phyloP scores from a whole-genome alignment of 768 basidiomycete species.

The Brasilioporus rufonigricans region DNA sequence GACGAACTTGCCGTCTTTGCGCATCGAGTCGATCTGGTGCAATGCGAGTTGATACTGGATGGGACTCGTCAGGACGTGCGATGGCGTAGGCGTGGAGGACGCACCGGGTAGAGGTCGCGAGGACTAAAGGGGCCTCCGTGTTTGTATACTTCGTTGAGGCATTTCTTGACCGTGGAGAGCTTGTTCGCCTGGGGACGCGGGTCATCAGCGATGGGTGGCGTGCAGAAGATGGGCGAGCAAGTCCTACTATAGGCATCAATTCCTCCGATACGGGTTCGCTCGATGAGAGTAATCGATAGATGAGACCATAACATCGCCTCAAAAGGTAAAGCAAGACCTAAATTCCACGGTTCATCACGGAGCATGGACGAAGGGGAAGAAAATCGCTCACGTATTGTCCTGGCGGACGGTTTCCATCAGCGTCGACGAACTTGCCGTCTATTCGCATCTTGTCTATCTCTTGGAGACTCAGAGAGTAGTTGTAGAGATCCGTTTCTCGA shows the following conservation, averaged over 20 bases:
- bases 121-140: conserved; percentile 92
- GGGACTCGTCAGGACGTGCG: conserved; percentile 2
- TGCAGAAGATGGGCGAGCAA: background rate
- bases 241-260: conserved; percentile 86
- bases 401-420: conserved; percentile 85
- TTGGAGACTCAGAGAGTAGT: conserved; percentile 88
- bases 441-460: conserved; percentile 98
- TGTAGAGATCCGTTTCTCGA: conserved; percentile 90
- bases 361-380: background rate
- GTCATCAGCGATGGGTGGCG: background rate
- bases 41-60: conserved; percentile 86
- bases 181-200: conserved; percentile 80
- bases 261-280: conserved; percentile 98
- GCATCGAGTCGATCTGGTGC: conserved; percentile 91
- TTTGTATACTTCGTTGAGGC: conserved; percentile 92
- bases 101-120: conserved; percentile 89
- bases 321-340: conserved; percentile 92
- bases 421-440: conserved; percentile 95
- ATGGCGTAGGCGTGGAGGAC: conserved; percentile 27
- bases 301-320: conserved; percentile 92
- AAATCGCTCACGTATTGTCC: conserved; percentile 83
- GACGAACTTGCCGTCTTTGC: conserved; percentile 92
- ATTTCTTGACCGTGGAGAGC: conserved; percentile 94
- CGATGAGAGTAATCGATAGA: conserved; percentile 89
- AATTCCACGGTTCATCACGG: background rate